These are phyloP conservation scores for Pseudophaeomoniella oleicola DNA, from an alignment of 2,329 filamentous ascomycete genomes.

Conservation along the genomic window DNA sequence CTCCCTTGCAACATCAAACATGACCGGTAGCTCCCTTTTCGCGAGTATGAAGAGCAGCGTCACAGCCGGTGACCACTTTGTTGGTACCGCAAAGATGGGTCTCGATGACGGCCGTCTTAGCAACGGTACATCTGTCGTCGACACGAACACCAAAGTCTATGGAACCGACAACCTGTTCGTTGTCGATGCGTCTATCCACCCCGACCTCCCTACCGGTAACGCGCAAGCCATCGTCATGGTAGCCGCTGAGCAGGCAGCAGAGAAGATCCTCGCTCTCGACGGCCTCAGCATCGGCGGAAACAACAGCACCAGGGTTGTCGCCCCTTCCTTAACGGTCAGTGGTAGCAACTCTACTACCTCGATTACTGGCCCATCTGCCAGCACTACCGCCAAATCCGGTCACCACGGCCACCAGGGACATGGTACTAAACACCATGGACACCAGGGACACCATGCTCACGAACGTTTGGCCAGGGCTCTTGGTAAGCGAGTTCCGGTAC, in stretches of 20 bases:
- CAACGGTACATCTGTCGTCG: conserved; percentile 45
- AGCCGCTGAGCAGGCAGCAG: conserved; percentile 48
- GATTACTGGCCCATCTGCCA: no score
- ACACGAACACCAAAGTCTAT: conserved; percentile 48
- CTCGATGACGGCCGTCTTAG: conserved; percentile 35
- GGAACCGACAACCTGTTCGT: conserved; percentile 56
- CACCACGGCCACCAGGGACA: no score
- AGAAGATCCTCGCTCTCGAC: conserved; percentile 22
- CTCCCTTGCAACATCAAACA: conserved; percentile 25
- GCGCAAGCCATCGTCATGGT: conserved; percentile 51
- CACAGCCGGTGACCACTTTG: conserved; percentile 17
- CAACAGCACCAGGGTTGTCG: no score
- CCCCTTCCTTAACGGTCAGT: neutral
- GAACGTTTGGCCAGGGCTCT: no score
- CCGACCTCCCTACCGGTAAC: conserved; percentile 54
- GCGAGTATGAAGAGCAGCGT: neutral
- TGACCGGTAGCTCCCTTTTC: conserved; percentile 11
- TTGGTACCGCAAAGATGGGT: conserved; percentile 47
- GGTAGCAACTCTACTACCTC: no score
- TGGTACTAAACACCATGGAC: no score
- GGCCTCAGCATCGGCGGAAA: neutral
- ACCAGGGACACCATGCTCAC: no score
- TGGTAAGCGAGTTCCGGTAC: no score
- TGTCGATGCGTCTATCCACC: conserved; percentile 55
- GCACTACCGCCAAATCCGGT: no score